Base-by-base conservation (phyloP, 208 protist genomes). In the Spongospora subterranea region DNA sequence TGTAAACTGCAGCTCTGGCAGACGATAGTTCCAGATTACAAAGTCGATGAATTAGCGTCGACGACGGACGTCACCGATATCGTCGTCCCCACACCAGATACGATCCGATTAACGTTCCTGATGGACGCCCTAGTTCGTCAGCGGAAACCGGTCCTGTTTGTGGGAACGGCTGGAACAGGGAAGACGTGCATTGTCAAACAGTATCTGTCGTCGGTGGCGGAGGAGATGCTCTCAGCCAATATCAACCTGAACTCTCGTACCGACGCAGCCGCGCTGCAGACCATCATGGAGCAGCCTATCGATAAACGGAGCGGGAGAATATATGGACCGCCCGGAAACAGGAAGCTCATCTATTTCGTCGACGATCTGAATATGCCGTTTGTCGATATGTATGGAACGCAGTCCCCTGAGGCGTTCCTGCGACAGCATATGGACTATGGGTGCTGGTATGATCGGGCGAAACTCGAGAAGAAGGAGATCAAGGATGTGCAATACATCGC, bases 301-400 rank as follows among this genome's bases (percentile, higher is more conserved):
- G 97, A 98, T 92, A 99, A 99, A 95, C 97, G 97, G 89, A 97
- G 96, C n/a, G 98, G 98, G 65, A 95, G 95, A 32, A 96, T 95
- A 32, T 99, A 96, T 91, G 97, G 96, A 32, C 98, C 98, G 46
- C 96, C 97, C 77, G 98, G 97, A 92, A 96, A 96, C 45, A 98
- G 98, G 94, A 98, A 98, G 93, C 95, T 98, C 0, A 96, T 99
- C 88, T 98, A 97, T 94, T 99, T 99, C 94, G 93, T 99, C 46
- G 98, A 99, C 92, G 98, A 99, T 93, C 95, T 99, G 92, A 99
- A 99, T 95, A 99, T 99, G 98, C 97, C 98, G 64, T 94, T 96
- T 60, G 97, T 98, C 38, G 98, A 99, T 94, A 97, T 98, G 92
- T 99, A 99, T 94, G 98, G 97, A 90, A 99, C 98, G 39, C 98